Evolutionary conservation across 805 yeast genomes (phyloP), one percentile per base, ranked within the genome.

Genomic region (Candida tibetensis): DNA sequence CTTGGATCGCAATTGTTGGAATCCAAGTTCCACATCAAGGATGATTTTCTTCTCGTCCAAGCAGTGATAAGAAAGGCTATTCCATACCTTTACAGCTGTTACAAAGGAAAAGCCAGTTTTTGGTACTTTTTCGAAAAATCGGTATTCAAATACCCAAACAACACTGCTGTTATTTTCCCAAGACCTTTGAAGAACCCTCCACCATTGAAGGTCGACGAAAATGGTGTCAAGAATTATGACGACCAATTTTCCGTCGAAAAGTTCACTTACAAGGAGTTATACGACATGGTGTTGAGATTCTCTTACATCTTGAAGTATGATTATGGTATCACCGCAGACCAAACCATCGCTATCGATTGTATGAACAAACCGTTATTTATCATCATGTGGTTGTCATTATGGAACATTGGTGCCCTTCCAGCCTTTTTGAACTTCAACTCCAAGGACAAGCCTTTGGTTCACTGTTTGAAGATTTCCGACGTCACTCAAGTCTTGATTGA

Each of bases 321-420:
- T 40, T 81, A 79, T 51, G 82, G 82, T 2, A 76, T 90, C 26
- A 64, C 77, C 14, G 62, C 78, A 10, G 81, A 81, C 29, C 86
- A 86, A 46, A 73, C 80, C 7, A 77, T 91, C 32, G 95, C 85
- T 0, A 52, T 91, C 30, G 82, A 82, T 52, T 83, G 79, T 54
- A 82, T 85, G 53, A 90, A 90, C 61, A 87, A 84, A 55, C 95
- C 96, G 2, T 66, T 88, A 45, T 86, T 85, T 51, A 62, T 90
- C 12, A 72, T 89, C 37, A 56, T 85, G 28, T 86, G 96, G 95
- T 71, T 85, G 38, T 85, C 96, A 0, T 62, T 85, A 33, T 90
- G 96, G 96, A 85, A 87, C 52, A 71, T 90, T 37, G 97, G 97
- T 30, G 96, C 95, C 1, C 60, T 73, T 6, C 96, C 96, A 0